Evolutionary conservation across 2,329 filamentous ascomycete genomes (phyloP).

Genomic region (Claviceps pazoutovae): DNA sequence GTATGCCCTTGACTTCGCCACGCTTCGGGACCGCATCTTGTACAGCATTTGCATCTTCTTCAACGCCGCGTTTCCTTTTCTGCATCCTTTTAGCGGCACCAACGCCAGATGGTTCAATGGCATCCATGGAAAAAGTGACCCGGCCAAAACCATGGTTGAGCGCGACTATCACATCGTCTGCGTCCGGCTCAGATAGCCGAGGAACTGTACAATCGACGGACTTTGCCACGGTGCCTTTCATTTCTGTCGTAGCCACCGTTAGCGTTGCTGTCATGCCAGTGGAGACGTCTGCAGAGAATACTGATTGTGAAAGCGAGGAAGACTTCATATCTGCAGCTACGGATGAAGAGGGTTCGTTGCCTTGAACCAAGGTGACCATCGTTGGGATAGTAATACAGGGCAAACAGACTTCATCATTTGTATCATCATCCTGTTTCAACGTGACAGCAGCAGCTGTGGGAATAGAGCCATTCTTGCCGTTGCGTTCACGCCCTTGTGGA

Average conservation of each 20-base stretch:
- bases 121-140: background rate
- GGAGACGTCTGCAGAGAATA: background rate
- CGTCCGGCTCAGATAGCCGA: background rate
- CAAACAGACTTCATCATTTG: background rate
- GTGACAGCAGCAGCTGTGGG: background rate
- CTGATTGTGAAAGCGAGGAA: background rate
- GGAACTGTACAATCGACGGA: background rate
- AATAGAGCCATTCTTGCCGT: background rate
- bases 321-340: background rate
- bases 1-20: background rate
- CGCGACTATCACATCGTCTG: background rate
- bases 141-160: background rate
- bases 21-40: background rate
- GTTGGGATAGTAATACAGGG: background rate
- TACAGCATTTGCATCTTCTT: background rate
- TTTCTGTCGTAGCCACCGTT: background rate
- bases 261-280: background rate
- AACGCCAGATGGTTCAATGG: background rate
- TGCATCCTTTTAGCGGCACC: background rate
- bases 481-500: background rate
- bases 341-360: background rate
- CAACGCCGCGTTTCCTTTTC: background rate
- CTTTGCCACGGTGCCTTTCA: background rate
- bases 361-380: background rate
- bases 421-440: constrained; percentile 1